phyloP scores from a whole-genome alignment of 139 green algal species.

The Chlamydomonas eustigma region DNA sequence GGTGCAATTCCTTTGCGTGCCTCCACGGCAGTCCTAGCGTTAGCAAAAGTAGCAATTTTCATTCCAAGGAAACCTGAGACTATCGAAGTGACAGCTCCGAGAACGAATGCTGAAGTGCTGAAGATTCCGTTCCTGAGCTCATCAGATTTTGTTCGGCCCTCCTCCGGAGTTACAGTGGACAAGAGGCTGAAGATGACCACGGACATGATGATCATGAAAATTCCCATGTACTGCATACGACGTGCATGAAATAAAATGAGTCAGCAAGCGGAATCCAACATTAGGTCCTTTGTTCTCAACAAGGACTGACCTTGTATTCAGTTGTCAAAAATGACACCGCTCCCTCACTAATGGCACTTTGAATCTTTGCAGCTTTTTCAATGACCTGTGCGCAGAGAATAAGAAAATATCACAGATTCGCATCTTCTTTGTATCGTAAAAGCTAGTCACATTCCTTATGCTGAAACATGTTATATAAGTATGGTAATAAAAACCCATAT shows the following conservation, averaged over 20 bases:
- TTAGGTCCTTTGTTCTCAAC: too few relatives aligned
- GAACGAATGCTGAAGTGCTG: constrained; percentile 88
- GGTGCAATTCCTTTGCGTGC: constrained; percentile 90
- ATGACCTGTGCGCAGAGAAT: constrained; percentile 83
- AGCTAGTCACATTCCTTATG: too few relatives aligned
- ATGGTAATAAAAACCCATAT: too few relatives aligned
- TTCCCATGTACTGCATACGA: constrained; percentile 56
- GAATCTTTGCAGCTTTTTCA: constrained; percentile 83
- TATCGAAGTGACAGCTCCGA: constrained; percentile 87
- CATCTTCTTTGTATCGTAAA: too few relatives aligned
- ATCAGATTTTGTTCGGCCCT: constrained; percentile 33
- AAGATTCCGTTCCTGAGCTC: constrained; percentile 56
- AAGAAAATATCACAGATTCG: too few relatives aligned
- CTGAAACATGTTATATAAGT: too few relatives aligned
- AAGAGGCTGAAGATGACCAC: constrained; percentile 93
- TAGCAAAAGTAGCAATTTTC: constrained; percentile 96
- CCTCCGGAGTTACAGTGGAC: constrained; percentile 63
- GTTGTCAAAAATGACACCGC: constrained; percentile 91
- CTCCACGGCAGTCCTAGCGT: constrained; percentile 90
- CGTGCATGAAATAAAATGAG: too few relatives aligned
- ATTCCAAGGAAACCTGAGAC: constrained; percentile 94
- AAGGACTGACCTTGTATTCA: constrained; percentile 65
- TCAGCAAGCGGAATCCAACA: too few relatives aligned
- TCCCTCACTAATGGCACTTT: constrained; percentile 85
- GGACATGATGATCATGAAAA: constrained; percentile 88